phyloP scores from a whole-genome alignment of 371 early-diverging fungal species.

The Gilbertella persicaria region DNA sequence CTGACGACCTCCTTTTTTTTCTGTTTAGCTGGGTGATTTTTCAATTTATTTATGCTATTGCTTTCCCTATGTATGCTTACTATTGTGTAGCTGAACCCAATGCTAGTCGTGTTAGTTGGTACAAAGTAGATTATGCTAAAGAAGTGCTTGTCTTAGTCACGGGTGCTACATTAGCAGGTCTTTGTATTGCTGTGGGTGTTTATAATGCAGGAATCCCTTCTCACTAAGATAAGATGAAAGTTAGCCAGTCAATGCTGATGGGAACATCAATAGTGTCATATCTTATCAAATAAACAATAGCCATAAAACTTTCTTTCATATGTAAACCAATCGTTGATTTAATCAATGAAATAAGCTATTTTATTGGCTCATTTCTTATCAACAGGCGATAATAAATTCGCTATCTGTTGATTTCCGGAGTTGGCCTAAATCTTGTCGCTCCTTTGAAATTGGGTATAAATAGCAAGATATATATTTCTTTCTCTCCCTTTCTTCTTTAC shows the following conservation, averaged over 20 bases:
- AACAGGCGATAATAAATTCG: slow-evolving; percentile 18
- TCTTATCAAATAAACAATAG: neutral
- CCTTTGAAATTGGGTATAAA: neutral
- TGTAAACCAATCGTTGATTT: neutral
- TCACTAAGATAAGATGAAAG: neutral
- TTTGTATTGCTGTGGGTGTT: slow-evolving; percentile 14
- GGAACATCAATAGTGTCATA: too few relatives aligned
- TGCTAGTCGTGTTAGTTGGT: slow-evolving; percentile 21
- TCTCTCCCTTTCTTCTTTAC: slow-evolving; percentile 1
- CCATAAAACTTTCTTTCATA: neutral
- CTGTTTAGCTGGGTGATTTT: slow-evolving; percentile 31
- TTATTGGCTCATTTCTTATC: slow-evolving; percentile 13
- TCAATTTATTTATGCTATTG: slow-evolving; percentile 28
- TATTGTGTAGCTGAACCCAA: slow-evolving; percentile 25
- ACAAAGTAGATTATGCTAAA: slow-evolving; percentile 15
- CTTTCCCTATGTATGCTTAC: slow-evolving; percentile 35
- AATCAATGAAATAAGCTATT: neutral
- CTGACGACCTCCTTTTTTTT: slow-evolving; percentile 2
- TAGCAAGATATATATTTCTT: neutral
- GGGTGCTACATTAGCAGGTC: slow-evolving; percentile 8
- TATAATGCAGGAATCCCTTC: slow-evolving; percentile 11
- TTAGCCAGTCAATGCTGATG: neutral
- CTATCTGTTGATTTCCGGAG: slow-evolving; percentile 21
- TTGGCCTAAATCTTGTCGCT: slow-evolving; percentile 11
- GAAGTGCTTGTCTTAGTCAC: slow-evolving; percentile 12